Conservation (phyloP, 2,329 filamentous ascomycete species). For the Pyricularia sp. region DNA sequence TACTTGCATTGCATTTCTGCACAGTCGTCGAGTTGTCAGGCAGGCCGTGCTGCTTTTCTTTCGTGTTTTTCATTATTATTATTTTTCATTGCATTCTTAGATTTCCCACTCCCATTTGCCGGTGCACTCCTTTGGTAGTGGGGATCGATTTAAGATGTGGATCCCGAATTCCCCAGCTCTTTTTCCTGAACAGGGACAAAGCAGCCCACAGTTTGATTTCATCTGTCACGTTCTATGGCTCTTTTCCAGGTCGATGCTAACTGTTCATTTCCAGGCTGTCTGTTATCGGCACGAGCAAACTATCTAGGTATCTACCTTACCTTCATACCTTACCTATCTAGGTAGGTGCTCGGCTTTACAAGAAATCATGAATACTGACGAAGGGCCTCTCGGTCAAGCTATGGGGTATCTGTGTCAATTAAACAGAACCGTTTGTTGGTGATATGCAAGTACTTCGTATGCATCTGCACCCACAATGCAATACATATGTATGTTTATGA, state of each 20-base stretch:
- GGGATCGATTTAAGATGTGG: background rate
- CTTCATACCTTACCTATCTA: too few relatives aligned
- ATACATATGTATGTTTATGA: background rate
- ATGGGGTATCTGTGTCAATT: background rate
- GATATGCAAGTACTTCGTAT: background rate
- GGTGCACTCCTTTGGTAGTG: background rate
- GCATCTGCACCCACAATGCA: background rate
- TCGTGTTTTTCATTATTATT: background rate
- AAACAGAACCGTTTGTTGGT: background rate
- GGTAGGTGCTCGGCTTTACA: too few relatives aligned
- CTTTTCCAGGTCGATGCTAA: background rate
- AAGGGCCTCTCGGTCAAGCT: background rate
- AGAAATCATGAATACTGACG: background rate
- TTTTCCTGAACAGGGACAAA: background rate
- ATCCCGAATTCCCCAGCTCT: background rate
- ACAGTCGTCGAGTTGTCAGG: background rate
- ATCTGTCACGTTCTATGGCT: background rate
- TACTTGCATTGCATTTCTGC: background rate
- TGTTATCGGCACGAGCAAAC: too few relatives aligned
- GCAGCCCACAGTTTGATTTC: background rate
- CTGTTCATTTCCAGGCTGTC: background rate
- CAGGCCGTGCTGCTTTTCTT: background rate
- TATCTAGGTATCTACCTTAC: too few relatives aligned
- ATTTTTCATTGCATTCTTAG: background rate
- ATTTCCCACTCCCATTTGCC: background rate